Evolutionary conservation across 306 rosid genomes (phyloP), one percentile per base, ranked within the genome.

Genomic region (Acacia confusa): DNA sequence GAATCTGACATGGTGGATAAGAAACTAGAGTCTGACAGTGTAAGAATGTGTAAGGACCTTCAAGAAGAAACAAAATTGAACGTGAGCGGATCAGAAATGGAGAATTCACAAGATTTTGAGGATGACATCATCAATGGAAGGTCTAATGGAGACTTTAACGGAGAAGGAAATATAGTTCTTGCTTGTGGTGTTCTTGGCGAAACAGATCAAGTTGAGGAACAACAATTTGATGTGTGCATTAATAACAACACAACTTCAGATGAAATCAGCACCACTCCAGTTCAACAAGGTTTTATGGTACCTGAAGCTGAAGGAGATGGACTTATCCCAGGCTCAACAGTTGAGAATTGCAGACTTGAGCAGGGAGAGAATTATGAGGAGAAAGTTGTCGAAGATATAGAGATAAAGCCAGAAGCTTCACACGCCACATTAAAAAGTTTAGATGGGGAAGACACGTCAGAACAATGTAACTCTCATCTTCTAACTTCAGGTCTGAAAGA

Each of bases 171-270:
- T 6, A 16, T 32, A 30, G 63, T 61, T 65, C 70, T 25, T 65
- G 72, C 75, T 84, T 43, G 43, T 40, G 34, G 1, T 71, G 48
- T 65, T 38, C 20, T n/a, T 15, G 30, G 24, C 78, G 81, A 70
- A 40, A 70, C 24, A 50, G 63, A 44, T 83, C 79, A 22, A 82
- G 63, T 47, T 16, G 84, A 79, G 60, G 88, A 79, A 72, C 34
- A 82, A 40, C 79, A 73, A 9, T 55, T 60, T 77, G 88, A 78
- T 16, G 72, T 22, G 41, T 11, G 30, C 77, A 75, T 72, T 27
- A 63, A 55, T 44, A 84, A 70, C 70, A 82, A 34, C 80, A 83
- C 79, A 79, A 77, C 79, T 83, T 74, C 87, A 70, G 78, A 76
- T 64, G 89, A 85, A 71, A 66, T 44, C 32, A 36, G 16, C 77